A percentile compares a stretch with the other conserved stretches of the same genome.
Evolutionary conservation across 805 yeast species (phyloP).

Genomic region (Candida namnaoensis): DNA sequence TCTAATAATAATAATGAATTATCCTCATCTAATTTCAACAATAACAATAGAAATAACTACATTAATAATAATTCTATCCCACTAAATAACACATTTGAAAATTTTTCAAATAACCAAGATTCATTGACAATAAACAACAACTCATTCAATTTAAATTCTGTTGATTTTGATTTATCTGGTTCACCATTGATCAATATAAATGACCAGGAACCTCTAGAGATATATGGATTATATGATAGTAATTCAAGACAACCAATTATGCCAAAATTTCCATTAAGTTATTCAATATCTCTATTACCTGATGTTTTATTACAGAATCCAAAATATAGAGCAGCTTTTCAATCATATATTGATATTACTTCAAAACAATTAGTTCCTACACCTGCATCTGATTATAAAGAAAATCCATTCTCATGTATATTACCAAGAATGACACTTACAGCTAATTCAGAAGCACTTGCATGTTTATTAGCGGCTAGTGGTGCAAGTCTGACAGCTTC

Average conservation of each 20-base stretch:
- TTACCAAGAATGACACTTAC: constrained; percentile 63
- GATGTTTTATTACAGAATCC: constrained; percentile 53
- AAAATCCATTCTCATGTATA: constrained; percentile 58
- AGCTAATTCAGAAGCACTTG: constrained; percentile 41
- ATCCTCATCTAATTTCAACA: too few relatives aligned
- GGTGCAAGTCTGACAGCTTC: constrained; percentile 30
- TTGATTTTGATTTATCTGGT: too few relatives aligned
- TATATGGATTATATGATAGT: too few relatives aligned
- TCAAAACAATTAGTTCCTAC: constrained; percentile 60
- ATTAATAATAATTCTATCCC: too few relatives aligned
- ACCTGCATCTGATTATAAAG: constrained; percentile 42
- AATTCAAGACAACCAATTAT: neutral
- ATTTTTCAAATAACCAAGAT: too few relatives aligned
- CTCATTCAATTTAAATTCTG: too few relatives aligned
- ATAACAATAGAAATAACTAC: too few relatives aligned
- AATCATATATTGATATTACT: constrained; percentile 53
- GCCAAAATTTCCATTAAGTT: neutral
- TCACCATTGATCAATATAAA: too few relatives aligned
- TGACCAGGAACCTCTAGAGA: too few relatives aligned
- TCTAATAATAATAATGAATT: too few relatives aligned
- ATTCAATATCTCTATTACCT: constrained; percentile 35
- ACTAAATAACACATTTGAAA: too few relatives aligned
- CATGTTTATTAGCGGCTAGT: constrained; percentile 47
- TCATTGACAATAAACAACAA: too few relatives aligned
- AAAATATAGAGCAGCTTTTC: constrained; percentile 49